A percentile compares a stretch with the other conserved stretches of the same genome.
Evolutionary conservation across 306 rosid genomes (phyloP).

Genomic region (Carpinus viminea): DNA sequence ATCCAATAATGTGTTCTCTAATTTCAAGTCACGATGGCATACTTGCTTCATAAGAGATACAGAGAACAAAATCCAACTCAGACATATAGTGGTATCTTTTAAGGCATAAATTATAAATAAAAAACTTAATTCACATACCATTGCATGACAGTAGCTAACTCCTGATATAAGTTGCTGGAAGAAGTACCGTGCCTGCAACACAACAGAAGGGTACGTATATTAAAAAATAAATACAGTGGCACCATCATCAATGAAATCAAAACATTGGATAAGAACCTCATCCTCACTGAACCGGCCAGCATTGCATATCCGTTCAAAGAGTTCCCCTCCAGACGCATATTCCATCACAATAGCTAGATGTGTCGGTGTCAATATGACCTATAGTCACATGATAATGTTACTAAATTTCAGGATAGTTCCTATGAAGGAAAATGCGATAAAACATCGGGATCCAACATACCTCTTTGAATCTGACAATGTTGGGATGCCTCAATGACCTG

Average conservation of each 20-base stretch:
- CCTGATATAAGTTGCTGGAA: constrained; percentile 97
- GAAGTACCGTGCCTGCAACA: constrained; percentile 89
- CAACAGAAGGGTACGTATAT: constrained; percentile 7
- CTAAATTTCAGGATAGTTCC: constrained; percentile 16
- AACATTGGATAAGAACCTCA: constrained; percentile 54
- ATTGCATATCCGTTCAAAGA: constrained; percentile 94
- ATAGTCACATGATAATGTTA: constrained; percentile 27
- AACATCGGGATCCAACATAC: constrained; percentile 38
- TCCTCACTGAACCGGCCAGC: constrained; percentile 98
- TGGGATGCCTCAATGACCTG: constrained; percentile 92
- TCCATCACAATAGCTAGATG: constrained; percentile 95
- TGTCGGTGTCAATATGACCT: constrained; percentile 87
- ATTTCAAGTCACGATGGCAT: constrained; percentile 93
- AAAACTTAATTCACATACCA: constrained; percentile 48
- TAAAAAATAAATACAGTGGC: constrained; percentile 21
- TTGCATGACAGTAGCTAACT: constrained; percentile 90
- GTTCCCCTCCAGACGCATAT: constrained; percentile 97
- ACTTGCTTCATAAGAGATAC: constrained; percentile 68
- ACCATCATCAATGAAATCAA: constrained; percentile 20
- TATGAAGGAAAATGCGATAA: constrained; percentile 7
- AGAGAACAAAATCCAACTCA: constrained; percentile 25
- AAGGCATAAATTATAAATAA: neutral
- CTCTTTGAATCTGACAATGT: constrained; percentile 95
- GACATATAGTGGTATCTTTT: constrained; percentile 8
- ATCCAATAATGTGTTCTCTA: constrained; percentile 91